Conservation (phyloP, 2,329 filamentous ascomycete genomes). For the Fusarium bactridioides region DNA sequence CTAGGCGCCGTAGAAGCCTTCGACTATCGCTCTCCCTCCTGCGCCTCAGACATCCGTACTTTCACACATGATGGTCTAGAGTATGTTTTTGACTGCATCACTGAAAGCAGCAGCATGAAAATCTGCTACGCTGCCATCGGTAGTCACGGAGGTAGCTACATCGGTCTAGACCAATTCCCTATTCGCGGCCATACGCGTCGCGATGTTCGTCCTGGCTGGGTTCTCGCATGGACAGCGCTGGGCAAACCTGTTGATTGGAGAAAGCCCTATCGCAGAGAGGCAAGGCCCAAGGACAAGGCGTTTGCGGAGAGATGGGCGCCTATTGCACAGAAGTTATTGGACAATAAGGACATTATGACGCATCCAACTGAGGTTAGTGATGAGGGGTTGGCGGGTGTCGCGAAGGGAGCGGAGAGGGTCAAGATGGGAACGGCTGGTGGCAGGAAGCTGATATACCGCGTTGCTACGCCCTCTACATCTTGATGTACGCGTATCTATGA, state of each 20-base stretch:
- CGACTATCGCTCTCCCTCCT: neutral
- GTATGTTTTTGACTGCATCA: neutral
- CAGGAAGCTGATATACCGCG: neutral
- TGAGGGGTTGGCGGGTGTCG: neutral
- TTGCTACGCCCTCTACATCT: neutral
- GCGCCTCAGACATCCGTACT: neutral
- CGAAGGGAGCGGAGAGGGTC: neutral
- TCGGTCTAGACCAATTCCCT: slow-evolving; percentile 33
- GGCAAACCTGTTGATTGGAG: slow-evolving; percentile 18
- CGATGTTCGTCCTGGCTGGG: slow-evolving; percentile 31
- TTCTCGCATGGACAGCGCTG: slow-evolving; percentile 28
- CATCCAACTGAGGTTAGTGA: slow-evolving; percentile 1
- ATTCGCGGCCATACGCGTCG: slow-evolving; percentile 37
- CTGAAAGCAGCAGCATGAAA: neutral
- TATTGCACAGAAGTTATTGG: neutral
- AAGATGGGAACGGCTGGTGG: slow-evolving; percentile 3
- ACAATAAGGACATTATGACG: neutral
- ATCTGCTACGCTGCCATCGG: neutral
- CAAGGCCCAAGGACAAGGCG: neutral
- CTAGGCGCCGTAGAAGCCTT: neutral
- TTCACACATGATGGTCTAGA: neutral
- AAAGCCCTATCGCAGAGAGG: slow-evolving; percentile 10
- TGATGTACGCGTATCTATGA: neutral
- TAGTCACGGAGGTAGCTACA: slow-evolving; percentile 10
- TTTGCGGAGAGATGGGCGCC: slow-evolving; percentile 2